Conservation (phyloP, 2,329 filamentous ascomycete genomes). For the Colletotrichum magnum region DNA sequence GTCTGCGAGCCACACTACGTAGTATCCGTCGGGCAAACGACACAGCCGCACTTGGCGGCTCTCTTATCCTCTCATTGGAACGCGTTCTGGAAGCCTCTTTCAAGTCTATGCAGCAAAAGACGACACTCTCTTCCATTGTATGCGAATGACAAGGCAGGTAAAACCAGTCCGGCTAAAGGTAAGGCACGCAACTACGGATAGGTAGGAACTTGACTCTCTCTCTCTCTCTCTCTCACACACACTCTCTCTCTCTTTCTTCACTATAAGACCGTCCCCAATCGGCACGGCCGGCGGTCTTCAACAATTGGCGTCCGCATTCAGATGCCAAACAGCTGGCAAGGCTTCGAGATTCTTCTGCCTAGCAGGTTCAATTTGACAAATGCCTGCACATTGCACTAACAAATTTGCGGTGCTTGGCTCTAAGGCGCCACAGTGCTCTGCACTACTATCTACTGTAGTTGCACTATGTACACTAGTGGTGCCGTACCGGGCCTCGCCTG, state of each 20-base stretch:
- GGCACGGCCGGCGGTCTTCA: not conserved
- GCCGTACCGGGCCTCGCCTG: slow-evolving; percentile 1
- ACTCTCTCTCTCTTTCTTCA: no score
- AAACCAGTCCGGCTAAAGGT: no score
- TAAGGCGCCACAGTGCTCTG: slow-evolving; percentile 21
- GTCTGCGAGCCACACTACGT: not conserved
- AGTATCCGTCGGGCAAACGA: slow-evolving; percentile 15
- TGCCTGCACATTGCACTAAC: slow-evolving; percentile 31
- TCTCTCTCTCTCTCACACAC: no score
- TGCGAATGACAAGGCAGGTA: no score
- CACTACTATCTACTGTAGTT: not conserved
- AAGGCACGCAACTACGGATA: no score
- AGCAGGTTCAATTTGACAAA: not conserved
- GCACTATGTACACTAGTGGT: no score
- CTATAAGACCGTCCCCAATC: not conserved
- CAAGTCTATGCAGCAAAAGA: no score
- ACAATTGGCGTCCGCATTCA: slow-evolving; percentile 22
- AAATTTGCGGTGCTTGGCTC: slow-evolving; percentile 15
- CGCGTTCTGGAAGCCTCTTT: slow-evolving; percentile 1
- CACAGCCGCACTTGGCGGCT: slow-evolving; percentile 32
- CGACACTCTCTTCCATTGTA: no score
- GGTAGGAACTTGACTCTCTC: no score
- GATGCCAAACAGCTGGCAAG: slow-evolving; percentile 1
- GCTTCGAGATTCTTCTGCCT: not conserved
- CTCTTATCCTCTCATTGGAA: not conserved